Percentiles rank a stretch among this genome's conserved stretches.
Evolutionary conservation across 2,329 filamentous ascomycete species (phyloP).

Genomic region (Fusarium equiseti): DNA sequence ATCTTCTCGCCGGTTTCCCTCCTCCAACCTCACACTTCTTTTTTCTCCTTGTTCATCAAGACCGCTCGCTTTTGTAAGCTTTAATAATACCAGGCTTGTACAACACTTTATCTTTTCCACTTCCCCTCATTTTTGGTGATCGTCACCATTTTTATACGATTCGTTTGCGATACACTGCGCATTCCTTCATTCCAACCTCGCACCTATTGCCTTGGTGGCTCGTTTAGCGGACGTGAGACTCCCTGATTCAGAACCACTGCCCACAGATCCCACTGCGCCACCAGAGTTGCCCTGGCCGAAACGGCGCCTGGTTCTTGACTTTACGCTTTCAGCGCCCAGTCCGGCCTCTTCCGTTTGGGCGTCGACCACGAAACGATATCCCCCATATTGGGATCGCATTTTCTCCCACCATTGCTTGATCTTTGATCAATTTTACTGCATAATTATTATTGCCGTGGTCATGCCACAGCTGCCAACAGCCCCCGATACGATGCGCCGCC

Average conservation of each 20-base stretch:
- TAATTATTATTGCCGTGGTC: neutral
- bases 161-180: slow-evolving; percentile 17
- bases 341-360: slow-evolving; percentile 18
- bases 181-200: slow-evolving; percentile 30
- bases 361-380: slow-evolving; percentile 11
- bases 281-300: slow-evolving; percentile 27
- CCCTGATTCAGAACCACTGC: slow-evolving; percentile 30
- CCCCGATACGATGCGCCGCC: slow-evolving; percentile 57
- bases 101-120: slow-evolving; percentile 1
- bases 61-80: slow-evolving; percentile 17
- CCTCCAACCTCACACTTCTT: slow-evolving; percentile 25
- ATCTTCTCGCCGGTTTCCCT: slow-evolving; percentile 22
- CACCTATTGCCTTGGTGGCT: slow-evolving; percentile 20
- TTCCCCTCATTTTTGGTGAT: slow-evolving; percentile 9
- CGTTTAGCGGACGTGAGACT: slow-evolving; percentile 31
- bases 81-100: slow-evolving; percentile 23
- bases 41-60: slow-evolving; percentile 13
- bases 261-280: slow-evolving; percentile 40
- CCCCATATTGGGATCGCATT: slow-evolving; percentile 9
- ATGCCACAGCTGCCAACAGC: slow-evolving; percentile 40
- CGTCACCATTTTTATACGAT: slow-evolving; percentile 1
- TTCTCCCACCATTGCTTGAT: slow-evolving; percentile 10
- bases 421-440: slow-evolving; percentile 1
- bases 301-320: slow-evolving; percentile 13
- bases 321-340: slow-evolving; percentile 25